Evolutionary conservation across 441 rosid species (phyloP), one percentile per base, ranked within the genome.

Genomic region (Pelargonium myrrhifolium): DNA sequence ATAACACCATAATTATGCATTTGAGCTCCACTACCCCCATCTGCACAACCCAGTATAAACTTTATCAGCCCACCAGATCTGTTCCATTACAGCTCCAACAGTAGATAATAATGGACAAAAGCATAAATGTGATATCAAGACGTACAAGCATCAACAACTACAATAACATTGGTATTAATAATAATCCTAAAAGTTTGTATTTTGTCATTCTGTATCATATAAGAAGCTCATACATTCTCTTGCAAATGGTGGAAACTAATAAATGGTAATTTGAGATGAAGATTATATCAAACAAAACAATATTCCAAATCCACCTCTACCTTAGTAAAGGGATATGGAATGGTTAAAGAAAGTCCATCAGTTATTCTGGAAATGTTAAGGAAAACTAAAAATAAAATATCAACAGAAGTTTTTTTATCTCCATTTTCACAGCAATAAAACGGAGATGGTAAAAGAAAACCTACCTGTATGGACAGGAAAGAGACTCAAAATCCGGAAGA

Each of bases 1-100:
- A 66, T 53, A 85, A 63, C 72, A 72, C 61, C 15, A 88, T 37
- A 69, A 77, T 17, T 47, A 64, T 47, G 68, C 75, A 75, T 28
- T 55, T 15, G 35, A 77, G 4, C 61, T 77, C 75, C 37, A 56
- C 58, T 76, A 72, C 68, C 81, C 75, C 77, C 88, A 81, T 86
- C 63, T 74, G 71, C 73, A 64, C 63, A 67, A 61, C 49, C 60
- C 70, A 53, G 78, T 65, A 65, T 42, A 79, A 71, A 65, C 66
- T 61, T 68, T 7, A 68, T 22, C 72, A 60, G 55, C 67, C 67
- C 68, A 67, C 72, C 59, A 67, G 75, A 77, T 75, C 88, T 78
- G 80, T 65, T 75, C 39, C 74, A 79, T 62, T 65, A 72, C 40
- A 80, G 65, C 53, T 64, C 47, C 65, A 65, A 67, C 12, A 64